These are phyloP conservation scores for Sapria himalayana DNA, from an alignment of 345 rosid genomes.

Conservation along the genomic window DNA sequence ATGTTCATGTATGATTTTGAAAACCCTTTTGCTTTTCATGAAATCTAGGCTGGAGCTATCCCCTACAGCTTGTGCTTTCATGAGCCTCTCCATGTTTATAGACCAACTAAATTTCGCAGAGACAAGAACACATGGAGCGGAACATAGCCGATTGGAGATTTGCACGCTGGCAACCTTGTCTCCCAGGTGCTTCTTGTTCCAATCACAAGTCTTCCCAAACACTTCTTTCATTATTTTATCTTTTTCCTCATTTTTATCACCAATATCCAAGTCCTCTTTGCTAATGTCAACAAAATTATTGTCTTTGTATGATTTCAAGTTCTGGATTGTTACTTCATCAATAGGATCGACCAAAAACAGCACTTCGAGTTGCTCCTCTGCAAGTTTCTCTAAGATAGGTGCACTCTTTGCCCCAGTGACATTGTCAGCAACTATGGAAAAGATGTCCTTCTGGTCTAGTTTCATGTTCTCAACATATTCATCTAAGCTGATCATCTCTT, in stretches of 20 bases:
- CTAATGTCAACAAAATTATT: slow-evolving; percentile 97
- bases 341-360: slow-evolving; percentile 82
- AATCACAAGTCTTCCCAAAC: slow-evolving; percentile 64
- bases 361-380: slow-evolving; percentile 21
- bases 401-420: background rate
- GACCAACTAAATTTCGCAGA: slow-evolving; percentile 99
- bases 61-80: slow-evolving; percentile 99
- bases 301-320: slow-evolving; percentile 85
- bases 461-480: background rate
- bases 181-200: slow-evolving; percentile 95
- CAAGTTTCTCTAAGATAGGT: background rate
- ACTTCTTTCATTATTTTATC: slow-evolving; percentile 78
- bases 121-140: slow-evolving; percentile 95
- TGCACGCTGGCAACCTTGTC: slow-evolving; percentile 91
- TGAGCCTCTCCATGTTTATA: slow-evolving; percentile 97
- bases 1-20: slow-evolving; percentile 88
- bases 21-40: slow-evolving; percentile 90
- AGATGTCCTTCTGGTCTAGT: background rate
- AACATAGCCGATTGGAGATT: slow-evolving; percentile 76
- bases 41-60: slow-evolving; percentile 92
- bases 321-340: slow-evolving; percentile 95
- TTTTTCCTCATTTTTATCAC: slow-evolving; percentile 88
- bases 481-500: background rate
- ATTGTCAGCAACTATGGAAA: background rate
- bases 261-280: slow-evolving; percentile 92